Conservation (phyloP, 257 asterid species). For the Lantana camara region DNA sequence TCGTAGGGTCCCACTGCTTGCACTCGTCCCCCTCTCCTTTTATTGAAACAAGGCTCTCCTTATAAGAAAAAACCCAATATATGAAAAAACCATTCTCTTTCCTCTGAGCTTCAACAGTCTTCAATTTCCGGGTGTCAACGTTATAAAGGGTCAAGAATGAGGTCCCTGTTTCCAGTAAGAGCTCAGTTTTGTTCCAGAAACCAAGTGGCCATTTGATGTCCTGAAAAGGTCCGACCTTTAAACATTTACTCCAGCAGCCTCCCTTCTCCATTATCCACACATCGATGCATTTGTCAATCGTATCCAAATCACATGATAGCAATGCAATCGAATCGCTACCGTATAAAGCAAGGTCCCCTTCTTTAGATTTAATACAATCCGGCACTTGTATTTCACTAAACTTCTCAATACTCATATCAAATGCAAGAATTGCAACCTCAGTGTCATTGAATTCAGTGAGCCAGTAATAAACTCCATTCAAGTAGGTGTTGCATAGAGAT, state of each 20-base stretch:
- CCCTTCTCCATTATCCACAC: slow-evolving; percentile 46
- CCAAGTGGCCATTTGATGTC: no score
- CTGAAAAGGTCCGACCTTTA: background rate
- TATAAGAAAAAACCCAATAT: no score
- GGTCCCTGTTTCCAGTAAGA: no score
- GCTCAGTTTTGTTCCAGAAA: no score
- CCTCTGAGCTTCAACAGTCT: no score
- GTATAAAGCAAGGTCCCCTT: slow-evolving; percentile 42
- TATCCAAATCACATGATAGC: background rate
- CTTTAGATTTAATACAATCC: slow-evolving; percentile 22
- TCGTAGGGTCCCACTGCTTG: no score
- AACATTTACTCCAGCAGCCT: slow-evolving; percentile 39
- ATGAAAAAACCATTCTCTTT: no score
- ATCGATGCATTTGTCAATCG: slow-evolving; percentile 25
- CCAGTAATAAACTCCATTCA: slow-evolving; percentile 56
- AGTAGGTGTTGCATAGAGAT: slow-evolving; percentile 41
- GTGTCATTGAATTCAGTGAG: slow-evolving; percentile 26
- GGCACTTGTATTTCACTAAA: slow-evolving; percentile 38
- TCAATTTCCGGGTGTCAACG: no score
- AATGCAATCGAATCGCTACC: slow-evolving; percentile 23
- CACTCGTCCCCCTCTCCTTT: no score
- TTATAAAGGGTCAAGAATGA: no score
- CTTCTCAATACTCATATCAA: slow-evolving; percentile 40
- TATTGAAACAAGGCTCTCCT: no score
- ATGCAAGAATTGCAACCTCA: slow-evolving; percentile 35